These are phyloP conservation scores for Bryum argenteum DNA, from an alignment of 225 moss, liverwort and hornwort species.

Conservation along the genomic window DNA sequence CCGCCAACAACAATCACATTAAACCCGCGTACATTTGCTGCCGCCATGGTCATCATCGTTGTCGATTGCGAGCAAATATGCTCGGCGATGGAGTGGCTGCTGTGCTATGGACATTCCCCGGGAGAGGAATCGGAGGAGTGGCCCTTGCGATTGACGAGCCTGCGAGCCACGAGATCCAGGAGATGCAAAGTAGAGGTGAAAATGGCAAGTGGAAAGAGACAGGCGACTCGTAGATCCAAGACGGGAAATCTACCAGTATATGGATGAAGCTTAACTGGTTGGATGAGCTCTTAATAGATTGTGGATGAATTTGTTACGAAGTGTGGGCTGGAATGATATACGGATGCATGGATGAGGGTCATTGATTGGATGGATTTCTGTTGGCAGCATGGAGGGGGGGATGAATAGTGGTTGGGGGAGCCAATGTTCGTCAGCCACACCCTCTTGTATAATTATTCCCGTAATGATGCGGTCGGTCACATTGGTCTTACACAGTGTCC, in stretches of 20 bases:
- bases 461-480: too few species aligned
- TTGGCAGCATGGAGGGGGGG: too few species aligned
- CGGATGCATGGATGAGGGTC: too few species aligned
- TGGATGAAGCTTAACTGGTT: background rate
- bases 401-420: too few species aligned
- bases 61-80: too few species aligned
- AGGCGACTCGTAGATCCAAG: background rate
- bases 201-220: background rate
- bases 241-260: background rate
- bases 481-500: too few species aligned
- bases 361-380: too few species aligned
- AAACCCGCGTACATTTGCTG: background rate
- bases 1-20: background rate
- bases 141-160: background rate
- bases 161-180: background rate
- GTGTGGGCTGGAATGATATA: too few species aligned
- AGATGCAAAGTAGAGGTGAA: background rate
- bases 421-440: too few species aligned
- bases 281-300: background rate
- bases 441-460: too few species aligned
- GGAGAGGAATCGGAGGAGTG: background rate
- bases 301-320: background rate
- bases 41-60: slow-evolving; percentile 10
- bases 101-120: background rate
- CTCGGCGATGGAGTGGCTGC: background rate